Percentiles rank a stretch among this genome's conserved stretches.
These are phyloP conservation scores for Mucor piriformis DNA, from an alignment of 371 early-diverging fungal genomes.

Conservation along the genomic window DNA sequence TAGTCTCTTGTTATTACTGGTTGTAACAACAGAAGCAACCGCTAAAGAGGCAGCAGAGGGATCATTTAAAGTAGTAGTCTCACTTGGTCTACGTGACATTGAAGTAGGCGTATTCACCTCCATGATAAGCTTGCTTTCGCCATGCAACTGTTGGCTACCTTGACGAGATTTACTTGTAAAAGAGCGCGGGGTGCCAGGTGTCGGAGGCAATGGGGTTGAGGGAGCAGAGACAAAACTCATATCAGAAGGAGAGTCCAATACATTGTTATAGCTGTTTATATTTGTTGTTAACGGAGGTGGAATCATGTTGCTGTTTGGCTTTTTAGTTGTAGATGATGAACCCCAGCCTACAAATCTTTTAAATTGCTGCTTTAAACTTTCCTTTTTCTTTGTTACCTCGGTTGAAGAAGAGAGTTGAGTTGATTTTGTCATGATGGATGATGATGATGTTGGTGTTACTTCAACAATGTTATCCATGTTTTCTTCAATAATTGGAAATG, in stretches of 20 bases:
- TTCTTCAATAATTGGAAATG: slow-evolving; percentile 13
- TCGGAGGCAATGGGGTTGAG: slow-evolving; percentile 29
- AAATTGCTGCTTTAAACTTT: slow-evolving; percentile 40
- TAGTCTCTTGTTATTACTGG: slow-evolving; percentile 12
- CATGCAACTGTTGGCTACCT: slow-evolving; percentile 7
- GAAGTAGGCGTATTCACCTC: slow-evolving; percentile 5
- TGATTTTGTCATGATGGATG: slow-evolving; percentile 19
- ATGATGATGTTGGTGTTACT: slow-evolving; percentile 21
- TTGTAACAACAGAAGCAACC: slow-evolving; percentile 5
- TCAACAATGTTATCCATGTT: slow-evolving; percentile 10
- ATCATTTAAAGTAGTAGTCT: neutral
- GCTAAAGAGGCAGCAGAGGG: slow-evolving; percentile 14
- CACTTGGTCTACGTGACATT: slow-evolving; percentile 15
- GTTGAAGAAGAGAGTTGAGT: slow-evolving; percentile 6
- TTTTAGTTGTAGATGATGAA: slow-evolving; percentile 18
- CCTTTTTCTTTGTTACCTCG: slow-evolving; percentile 17
- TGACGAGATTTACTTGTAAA: slow-evolving; percentile 14
- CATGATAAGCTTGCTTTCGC: neutral
- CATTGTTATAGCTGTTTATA: neutral
- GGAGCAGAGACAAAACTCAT: slow-evolving; percentile 38
- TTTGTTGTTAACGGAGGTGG: slow-evolving; percentile 18
- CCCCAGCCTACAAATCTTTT: slow-evolving; percentile 54
- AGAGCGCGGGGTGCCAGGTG: slow-evolving; percentile 21
- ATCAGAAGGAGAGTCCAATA: slow-evolving; percentile 23
- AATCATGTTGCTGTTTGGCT: neutral